Conservation (phyloP, 345 rosid species). For the Nasturtium officinale region DNA sequence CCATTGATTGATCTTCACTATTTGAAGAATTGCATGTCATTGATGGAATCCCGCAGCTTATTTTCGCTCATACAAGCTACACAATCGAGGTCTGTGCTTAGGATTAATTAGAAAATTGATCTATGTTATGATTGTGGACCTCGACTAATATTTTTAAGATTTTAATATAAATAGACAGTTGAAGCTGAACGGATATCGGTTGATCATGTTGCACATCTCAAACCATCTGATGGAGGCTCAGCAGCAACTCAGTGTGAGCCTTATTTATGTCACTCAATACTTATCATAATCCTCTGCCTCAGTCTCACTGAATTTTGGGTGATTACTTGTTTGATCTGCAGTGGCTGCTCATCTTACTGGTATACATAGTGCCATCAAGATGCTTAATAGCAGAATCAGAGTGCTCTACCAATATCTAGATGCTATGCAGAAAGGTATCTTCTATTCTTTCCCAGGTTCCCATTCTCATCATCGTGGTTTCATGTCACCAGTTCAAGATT, state of each 20-base stretch:
- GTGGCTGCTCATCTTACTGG: constrained; percentile 99
- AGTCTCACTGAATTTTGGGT: not conserved
- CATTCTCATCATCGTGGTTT: not conserved
- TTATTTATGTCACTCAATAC: not conserved
- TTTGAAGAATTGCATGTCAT: constrained; percentile 86
- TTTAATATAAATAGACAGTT: constrained; percentile 65
- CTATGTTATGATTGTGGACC: not conserved
- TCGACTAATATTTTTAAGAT: constrained; percentile 5
- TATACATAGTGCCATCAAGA: constrained; percentile 97
- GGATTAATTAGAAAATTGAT: not conserved
- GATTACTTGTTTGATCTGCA: constrained; percentile 39
- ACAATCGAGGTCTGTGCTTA: constrained; percentile 72
- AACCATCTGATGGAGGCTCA: constrained; percentile 93
- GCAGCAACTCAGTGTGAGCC: constrained; percentile 90
- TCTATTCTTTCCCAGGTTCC: not conserved
- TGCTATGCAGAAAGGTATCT: constrained; percentile 87
- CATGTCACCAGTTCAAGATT: not conserved
- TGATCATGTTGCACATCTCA: constrained; percentile 98
- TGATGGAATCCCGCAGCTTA: constrained; percentile 93
- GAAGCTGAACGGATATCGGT: constrained; percentile 98
- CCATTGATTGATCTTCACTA: constrained; percentile 29
- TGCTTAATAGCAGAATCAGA: constrained; percentile 91
- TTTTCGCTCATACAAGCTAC: constrained; percentile 87
- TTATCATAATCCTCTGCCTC: not conserved
- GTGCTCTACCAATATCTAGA: constrained; percentile 90